A percentile compares a stretch with the other conserved stretches of the same genome.
phyloP scores from a whole-genome alignment of 148 eudicot genomes.

The Amaranthus palmeri region DNA sequence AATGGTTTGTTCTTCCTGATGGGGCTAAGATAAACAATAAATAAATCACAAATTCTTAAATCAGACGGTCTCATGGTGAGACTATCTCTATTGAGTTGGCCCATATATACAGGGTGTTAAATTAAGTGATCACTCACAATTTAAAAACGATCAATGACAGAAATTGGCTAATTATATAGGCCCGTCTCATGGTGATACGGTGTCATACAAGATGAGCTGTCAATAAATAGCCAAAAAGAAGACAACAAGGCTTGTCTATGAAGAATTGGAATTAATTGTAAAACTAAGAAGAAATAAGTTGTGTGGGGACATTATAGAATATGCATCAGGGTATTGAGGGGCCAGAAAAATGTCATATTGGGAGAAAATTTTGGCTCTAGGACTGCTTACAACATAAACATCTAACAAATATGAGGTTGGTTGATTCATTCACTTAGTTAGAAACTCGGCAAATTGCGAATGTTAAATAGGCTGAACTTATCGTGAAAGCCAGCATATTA shows the following conservation, averaged over 20 bases:
- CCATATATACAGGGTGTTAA: no score
- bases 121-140: no score
- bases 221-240: conserved; percentile 21
- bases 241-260: conserved; percentile 33
- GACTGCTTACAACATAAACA: conserved; percentile 27
- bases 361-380: conserved; percentile 29
- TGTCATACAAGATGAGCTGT: no score
- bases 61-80: no score
- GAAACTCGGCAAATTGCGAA: conserved; percentile 22
- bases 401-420: conserved; percentile 32
- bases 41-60: neutral
- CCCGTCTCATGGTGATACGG: no score
- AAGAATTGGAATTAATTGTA: conserved; percentile 24
- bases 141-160: no score
- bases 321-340: conserved; percentile 23
- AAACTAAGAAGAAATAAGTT: conserved; percentile 17
- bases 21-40: conserved; percentile 12
- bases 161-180: no score
- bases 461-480: no score
- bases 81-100: no score
- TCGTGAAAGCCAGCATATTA: no score
- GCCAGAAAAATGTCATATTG: conserved; percentile 16
- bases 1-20: conserved; percentile 21
- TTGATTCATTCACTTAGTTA: conserved; percentile 36
- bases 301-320: conserved; percentile 32